Evolutionary conservation across 148 eudicot species (phyloP), one percentile per base, ranked within the genome.

Genomic region (Rheum nobile): DNA sequence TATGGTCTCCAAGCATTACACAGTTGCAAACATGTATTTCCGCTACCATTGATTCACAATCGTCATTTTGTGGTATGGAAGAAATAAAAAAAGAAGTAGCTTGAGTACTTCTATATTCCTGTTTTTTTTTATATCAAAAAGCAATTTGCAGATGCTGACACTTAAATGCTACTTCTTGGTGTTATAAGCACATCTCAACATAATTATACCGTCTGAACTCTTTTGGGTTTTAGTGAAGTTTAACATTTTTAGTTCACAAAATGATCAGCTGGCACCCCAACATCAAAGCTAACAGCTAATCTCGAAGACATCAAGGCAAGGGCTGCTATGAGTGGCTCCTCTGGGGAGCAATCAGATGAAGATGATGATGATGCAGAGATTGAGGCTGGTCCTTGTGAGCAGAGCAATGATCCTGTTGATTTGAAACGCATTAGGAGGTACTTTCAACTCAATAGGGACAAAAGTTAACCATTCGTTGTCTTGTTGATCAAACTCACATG

Each of bases 11-110:
- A 63, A 71, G 80, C 19, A 41, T 38, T 41, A 77, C 70, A 12
- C 38, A 77, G 61, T 82, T 83, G 73, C 84, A 74, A 48, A 77
- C 91, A 4, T 70, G 84, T 50, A 50, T 83, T 61, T 81, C 96
- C 21, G 76, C 74, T 0, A 79, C 92, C 32, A 78, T 86, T 35
- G 98, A 93, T 80, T 91, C 96, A 6, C 96, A 87, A 68, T 93
- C 98, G 50, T 93, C 97, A 6, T 86, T 91, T 24, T 86, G 95
- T 79, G 97, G 98, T 93, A 91, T 47, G 85, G 10, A 11, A 70
- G 39, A 31, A 11, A 37, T 2, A 37, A 2, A 37, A 37, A 41
- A 3, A 41, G 5, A 3, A 32, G 22, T 67, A 3, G 42, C 71
- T 31, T 61, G 31, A 31, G 54, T 13, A 4, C 54, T 1, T 48